Base-by-base conservation (phyloP, 768 basidiomycete species). In the Suillus discolor region DNA sequence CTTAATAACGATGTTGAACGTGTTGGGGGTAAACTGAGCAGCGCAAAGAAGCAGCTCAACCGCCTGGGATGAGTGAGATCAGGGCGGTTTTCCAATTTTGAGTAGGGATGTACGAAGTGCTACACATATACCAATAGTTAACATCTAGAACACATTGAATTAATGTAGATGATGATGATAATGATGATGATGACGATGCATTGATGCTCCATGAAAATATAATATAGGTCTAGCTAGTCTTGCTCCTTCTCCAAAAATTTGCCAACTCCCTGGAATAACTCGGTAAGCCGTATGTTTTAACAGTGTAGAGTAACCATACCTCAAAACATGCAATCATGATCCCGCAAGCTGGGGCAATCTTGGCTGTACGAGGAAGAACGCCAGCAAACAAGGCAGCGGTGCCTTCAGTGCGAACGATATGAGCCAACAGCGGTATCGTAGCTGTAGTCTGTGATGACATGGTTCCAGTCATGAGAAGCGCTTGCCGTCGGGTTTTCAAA, bases 271-370 rank as follows among this genome's bases (percentile, higher is more conserved):
- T 91, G 63, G 34, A 36, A 38, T 28, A 0, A 11, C 18, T 4
- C 23, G 12, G 62, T 75, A 49, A 73, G 69, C 15, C 42, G 65
- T 34, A 31, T 41, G 42, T 77, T 65, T 7, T 57, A 55, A 47
- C 34, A 64, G 31, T 34, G 31, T 28, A 41, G 65, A 61, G 62
- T 45, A 23, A 28, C 53, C 85, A 38, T 70, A 89, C 96, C 87
- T 99, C 96, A 74, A 91, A 99, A 76, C 91, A 96, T 64, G 93
- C 88, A 75, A 98, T 97, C 97, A 99, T 98, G 69, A 99, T 91
- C 28, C 97, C 97, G 77, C 97, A 99, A 49, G 97, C 97, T 45
- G 97, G 97, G 13, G 94, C 94, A 68, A 97, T 97, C 78, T 99
- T 99, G 51, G 89, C 94, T 62, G 96, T 88, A 45, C 97, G 89